These are phyloP conservation scores for Candida sphagnicola DNA, from an alignment of 805 yeast species.

Conservation along the genomic window DNA sequence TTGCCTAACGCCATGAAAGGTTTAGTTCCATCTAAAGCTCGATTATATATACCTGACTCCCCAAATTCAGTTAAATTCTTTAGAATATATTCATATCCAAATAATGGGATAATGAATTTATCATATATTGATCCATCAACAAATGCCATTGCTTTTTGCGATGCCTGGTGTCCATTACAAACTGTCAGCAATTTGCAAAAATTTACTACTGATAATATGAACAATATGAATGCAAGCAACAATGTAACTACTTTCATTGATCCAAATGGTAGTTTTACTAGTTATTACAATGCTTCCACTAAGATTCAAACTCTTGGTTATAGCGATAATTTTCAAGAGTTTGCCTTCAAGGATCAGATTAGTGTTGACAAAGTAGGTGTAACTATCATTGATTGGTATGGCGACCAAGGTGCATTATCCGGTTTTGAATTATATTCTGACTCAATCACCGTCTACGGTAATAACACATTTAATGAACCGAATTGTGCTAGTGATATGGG, in stretches of 20 bases:
- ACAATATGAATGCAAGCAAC: constrained; percentile 28
- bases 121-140: constrained; percentile 76
- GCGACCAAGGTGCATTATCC: constrained; percentile 60
- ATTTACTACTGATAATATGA: constrained; percentile 17
- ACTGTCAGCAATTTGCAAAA: constrained; percentile 32
- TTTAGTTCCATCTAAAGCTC: constrained; percentile 63
- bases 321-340: constrained; percentile 66
- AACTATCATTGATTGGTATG: constrained; percentile 64
- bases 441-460: constrained; percentile 64
- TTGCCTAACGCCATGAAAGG: constrained; percentile 49
- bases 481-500: constrained; percentile 44
- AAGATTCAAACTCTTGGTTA: constrained; percentile 37
- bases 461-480: constrained; percentile 65
- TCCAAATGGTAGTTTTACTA: constrained; percentile 29
- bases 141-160: constrained; percentile 60
- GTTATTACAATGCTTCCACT: constrained; percentile 30
- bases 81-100: constrained; percentile 71
- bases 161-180: constrained; percentile 82
- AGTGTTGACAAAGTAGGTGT: constrained; percentile 59
- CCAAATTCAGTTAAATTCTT: constrained; percentile 56
- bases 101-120: constrained; percentile 87
- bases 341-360: constrained; percentile 69
- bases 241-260: constrained; percentile 26
- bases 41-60: constrained; percentile 61
- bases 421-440: constrained; percentile 72